Conservation (phyloP, 2,329 filamentous ascomycete genomes). For the Ascochyta pisi region DNA sequence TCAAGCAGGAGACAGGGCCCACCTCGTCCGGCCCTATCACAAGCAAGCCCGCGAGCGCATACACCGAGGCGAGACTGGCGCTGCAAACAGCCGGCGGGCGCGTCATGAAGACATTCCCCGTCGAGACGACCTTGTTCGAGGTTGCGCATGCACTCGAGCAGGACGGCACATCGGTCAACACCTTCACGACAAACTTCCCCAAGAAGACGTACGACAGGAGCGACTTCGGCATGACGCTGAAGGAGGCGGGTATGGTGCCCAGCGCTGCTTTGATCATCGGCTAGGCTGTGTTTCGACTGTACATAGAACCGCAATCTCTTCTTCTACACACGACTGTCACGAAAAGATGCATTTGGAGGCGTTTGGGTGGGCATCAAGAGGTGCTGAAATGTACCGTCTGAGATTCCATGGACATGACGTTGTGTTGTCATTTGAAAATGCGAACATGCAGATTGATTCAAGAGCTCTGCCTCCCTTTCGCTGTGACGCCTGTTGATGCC, state of each 20-base stretch:
- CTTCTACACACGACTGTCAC: neutral
- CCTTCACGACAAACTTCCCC: slow-evolving; percentile 87
- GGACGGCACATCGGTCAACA: slow-evolving; percentile 71
- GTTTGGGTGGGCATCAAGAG: slow-evolving; percentile 2
- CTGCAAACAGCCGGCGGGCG: slow-evolving; percentile 79
- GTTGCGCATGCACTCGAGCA: slow-evolving; percentile 80
- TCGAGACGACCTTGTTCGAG: slow-evolving; percentile 91
- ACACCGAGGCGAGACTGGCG: slow-evolving; percentile 81
- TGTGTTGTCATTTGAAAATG: neutral
- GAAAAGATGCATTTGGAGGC: slow-evolving; percentile 24
- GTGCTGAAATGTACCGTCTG: neutral
- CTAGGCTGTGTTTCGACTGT: slow-evolving; percentile 11
- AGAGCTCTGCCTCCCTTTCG: neutral
- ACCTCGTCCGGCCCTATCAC: slow-evolving; percentile 56
- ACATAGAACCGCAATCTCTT: neutral
- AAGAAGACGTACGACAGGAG: slow-evolving; percentile 73
- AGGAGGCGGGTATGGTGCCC: slow-evolving; percentile 88
- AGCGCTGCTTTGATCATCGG: slow-evolving; percentile 85
- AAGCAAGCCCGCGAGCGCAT: slow-evolving; percentile 71
- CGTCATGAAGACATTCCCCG: slow-evolving; percentile 85
- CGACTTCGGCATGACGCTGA: slow-evolving; percentile 89
- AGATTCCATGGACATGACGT: neutral
- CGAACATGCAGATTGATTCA: neutral
- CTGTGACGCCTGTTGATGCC: neutral
- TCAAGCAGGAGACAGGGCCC: slow-evolving; percentile 55